Evolutionary conservation across 1,284 basidiomycete genomes (phyloP), one percentile per base, ranked within the genome.

Genomic region (Leccinum subatratum): DNA sequence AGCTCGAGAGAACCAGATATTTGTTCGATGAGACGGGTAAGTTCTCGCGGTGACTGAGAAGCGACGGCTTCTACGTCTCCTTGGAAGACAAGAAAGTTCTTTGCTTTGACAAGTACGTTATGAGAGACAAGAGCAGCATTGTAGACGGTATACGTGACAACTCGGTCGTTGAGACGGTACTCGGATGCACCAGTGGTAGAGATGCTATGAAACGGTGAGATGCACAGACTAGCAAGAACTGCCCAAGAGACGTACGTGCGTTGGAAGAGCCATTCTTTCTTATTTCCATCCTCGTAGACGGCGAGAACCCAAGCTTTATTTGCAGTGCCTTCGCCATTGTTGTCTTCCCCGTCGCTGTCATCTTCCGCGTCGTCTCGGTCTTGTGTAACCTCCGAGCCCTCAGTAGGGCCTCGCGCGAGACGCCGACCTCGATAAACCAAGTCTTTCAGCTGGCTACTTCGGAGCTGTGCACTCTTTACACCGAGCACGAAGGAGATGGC

Each of bases 51-150:
- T 2, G 94, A 95, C 74, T 99, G 97, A 8, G 94, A 94, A 0
- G 97, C 97, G 60, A 99, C 94, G 3, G 95, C 94, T 79, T 99
- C 97, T 48, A 99, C 97, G 76, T 99, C 97, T 65, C 97, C 97
- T 78, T 98, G 95, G 80, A 99, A 99, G n/a, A 99, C 97, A 64
- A 99, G 89, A 75, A 99, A 99, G 82, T 99, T 99, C 81, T 98
- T 98, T 22, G 97, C 97, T 80, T 98, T 98, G 75, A 99, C 96
- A 65, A 99, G 92, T 73, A 99, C 94, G 75, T 98, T 98, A 78
- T 96, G 94, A 28, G 85, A 83, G 66, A 92, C 85, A 37, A 98
- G 89, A 18, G 93, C 90, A 12, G 88, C 81, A 69, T 96, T 96
- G 81, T 98, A 98, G 0, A 86, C 86, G 32, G 89, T 85, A 77